Conservation (phyloP, 1,284 basidiomycete species). For the Taiwanofungus camphoratus region DNA sequence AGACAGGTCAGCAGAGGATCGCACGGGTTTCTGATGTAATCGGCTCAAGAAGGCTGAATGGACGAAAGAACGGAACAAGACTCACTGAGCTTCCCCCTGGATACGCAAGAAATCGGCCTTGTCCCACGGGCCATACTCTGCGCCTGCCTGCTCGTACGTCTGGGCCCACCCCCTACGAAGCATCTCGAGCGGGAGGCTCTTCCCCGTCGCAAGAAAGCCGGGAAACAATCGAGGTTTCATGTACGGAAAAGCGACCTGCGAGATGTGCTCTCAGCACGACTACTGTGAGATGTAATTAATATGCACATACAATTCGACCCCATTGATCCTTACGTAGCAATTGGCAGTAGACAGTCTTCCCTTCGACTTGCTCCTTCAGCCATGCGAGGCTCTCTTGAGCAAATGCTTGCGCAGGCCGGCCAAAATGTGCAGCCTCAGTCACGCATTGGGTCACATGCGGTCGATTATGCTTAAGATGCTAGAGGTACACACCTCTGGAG, state of each 20-base stretch:
- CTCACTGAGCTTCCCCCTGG: constrained; percentile 67
- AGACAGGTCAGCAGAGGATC: background rate
- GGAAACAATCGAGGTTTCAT: constrained; percentile 45
- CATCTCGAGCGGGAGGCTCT: constrained; percentile 71
- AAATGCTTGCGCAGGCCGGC: constrained; percentile 69
- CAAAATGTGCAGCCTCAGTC: constrained; percentile 69
- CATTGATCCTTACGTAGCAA: constrained; percentile 79
- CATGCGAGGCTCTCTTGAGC: constrained; percentile 67
- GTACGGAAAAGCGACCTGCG: constrained; percentile 64
- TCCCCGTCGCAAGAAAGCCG: constrained; percentile 40
- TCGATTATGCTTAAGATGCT: background rate
- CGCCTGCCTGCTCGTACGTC: constrained; percentile 71
- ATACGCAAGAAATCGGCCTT: constrained; percentile 55
- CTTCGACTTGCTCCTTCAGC: constrained; percentile 53
- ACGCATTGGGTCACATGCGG: background rate
- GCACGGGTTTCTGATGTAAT: too few species aligned
- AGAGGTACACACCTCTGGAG: constrained; percentile 66
- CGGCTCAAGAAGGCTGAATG: too few species aligned
- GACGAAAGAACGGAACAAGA: constrained; percentile 8
- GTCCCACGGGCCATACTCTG: constrained; percentile 69
- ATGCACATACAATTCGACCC: constrained; percentile 56
- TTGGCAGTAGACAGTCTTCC: constrained; percentile 63
- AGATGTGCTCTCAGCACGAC: background rate
- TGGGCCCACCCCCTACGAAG: constrained; percentile 69
- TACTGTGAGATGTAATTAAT: background rate